Evolutionary conservation across 1,284 basidiomycete genomes (phyloP).

Genomic region (Fistulina hepatica): DNA sequence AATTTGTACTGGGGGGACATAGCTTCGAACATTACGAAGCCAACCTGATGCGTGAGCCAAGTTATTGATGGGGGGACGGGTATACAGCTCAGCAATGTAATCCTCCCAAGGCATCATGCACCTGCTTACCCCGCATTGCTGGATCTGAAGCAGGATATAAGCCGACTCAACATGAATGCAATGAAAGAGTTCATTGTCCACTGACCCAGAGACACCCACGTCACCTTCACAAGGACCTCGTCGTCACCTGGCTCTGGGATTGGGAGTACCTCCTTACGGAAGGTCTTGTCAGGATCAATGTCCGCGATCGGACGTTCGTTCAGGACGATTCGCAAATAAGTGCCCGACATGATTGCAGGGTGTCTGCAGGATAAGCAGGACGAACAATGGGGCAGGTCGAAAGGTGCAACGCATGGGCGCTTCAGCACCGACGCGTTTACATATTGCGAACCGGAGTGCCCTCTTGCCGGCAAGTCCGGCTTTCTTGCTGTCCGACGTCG

Average conservation of each 20-base stretch:
- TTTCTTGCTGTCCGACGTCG: no score
- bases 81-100: background rate
- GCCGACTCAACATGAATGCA: background rate
- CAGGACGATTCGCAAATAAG: no score
- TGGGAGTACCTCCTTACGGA: constrained; percentile 48
- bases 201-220: constrained; percentile 59
- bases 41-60: constrained; percentile 76
- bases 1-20: constrained; percentile 66
- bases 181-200: background rate
- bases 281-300: constrained; percentile 54
- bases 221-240: constrained; percentile 62
- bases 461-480: no score
- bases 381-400: no score
- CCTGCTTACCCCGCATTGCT: background rate
- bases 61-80: constrained; percentile 35
- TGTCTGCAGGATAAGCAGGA: no score
- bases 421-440: no score
- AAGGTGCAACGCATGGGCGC: no score
- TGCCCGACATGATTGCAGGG: no score
- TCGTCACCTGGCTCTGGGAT: constrained; percentile 37
- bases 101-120: background rate
- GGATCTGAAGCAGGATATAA: background rate
- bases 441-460: no score
- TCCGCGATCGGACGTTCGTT: constrained; percentile 58
- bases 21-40: constrained; percentile 60